These are phyloP conservation scores for Boletellus ananas DNA, from an alignment of 768 basidiomycete species.

Conservation along the genomic window DNA sequence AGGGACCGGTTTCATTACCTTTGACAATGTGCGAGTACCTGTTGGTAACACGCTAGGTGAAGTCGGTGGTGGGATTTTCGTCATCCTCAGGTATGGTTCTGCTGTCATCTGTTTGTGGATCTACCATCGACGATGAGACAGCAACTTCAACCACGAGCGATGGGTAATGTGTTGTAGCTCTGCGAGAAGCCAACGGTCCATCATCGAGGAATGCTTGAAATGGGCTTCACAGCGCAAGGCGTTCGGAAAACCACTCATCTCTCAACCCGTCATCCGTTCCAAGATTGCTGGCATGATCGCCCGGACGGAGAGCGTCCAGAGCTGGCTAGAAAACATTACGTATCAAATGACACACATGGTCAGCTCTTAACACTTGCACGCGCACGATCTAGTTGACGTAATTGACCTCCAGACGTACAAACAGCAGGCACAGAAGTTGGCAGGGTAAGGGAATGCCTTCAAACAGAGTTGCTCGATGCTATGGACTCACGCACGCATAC, in stretches of 20 bases:
- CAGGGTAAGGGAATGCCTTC: conserved; percentile 48
- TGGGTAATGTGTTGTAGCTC: conserved; percentile 86
- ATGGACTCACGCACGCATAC: neutral
- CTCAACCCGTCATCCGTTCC: conserved; percentile 81
- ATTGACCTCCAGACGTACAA: conserved; percentile 49
- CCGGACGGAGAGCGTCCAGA: conserved; percentile 73
- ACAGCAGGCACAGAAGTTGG: conserved; percentile 67
- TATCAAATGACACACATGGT: conserved; percentile 87
- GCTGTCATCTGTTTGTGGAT: neutral
- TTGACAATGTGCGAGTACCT: conserved; percentile 83
- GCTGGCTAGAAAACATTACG: conserved; percentile 85
- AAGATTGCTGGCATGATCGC: conserved; percentile 91
- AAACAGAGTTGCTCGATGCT: neutral
- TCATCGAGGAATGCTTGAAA: conserved; percentile 84
- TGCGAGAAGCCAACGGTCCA: conserved; percentile 62
- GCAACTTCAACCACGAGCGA: conserved; percentile 94
- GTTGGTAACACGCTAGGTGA: conserved; percentile 77
- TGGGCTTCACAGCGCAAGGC: conserved; percentile 90
- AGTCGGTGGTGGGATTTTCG: conserved; percentile 59
- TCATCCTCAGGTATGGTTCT: conserved; percentile 46
- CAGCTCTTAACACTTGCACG: conserved; percentile 2
- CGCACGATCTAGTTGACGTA: conserved; percentile 1
- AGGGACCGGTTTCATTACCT: conserved; percentile 81
- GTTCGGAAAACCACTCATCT: conserved; percentile 82
- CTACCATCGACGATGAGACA: conserved; percentile 8